Evolutionary conservation across 1,284 basidiomycete genomes (phyloP).

Genomic region (Sanghuangporus baumii): DNA sequence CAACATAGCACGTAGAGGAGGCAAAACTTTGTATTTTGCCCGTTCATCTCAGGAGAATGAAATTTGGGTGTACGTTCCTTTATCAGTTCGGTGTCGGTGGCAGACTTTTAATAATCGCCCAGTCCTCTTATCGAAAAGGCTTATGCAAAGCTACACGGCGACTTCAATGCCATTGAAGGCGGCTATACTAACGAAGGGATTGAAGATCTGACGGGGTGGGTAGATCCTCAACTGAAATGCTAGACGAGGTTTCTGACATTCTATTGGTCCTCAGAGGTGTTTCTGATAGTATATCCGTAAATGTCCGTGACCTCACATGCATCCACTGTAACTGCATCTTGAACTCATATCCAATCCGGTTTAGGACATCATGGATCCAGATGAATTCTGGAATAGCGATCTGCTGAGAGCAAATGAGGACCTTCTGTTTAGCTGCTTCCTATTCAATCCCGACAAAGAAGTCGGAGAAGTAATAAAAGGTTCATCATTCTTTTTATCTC

Average conservation of each 20-base stretch:
- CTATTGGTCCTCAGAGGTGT: conserved; percentile 32
- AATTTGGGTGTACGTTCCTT: conserved; percentile 38
- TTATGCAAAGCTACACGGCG: conserved; percentile 48
- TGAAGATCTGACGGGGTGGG: conserved; percentile 45
- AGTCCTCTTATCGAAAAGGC: conserved; percentile 49
- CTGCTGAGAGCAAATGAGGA: conserved; percentile 34
- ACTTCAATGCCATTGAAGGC: conserved; percentile 36
- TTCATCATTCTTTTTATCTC: conserved; percentile 1
- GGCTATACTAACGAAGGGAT: conserved; percentile 39
- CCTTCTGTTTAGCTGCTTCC: conserved; percentile 40
- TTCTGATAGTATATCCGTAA: conserved; percentile 34
- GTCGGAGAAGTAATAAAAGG: neutral
- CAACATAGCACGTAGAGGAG: conserved; percentile 37
- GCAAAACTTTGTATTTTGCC: conserved; percentile 46
- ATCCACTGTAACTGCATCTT: neutral
- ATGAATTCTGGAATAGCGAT: conserved; percentile 25
- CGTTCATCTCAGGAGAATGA: conserved; percentile 40
- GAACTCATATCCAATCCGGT: neutral
- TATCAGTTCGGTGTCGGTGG: neutral
- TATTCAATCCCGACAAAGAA: conserved; percentile 19
- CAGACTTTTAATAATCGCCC: neutral
- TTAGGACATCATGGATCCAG: conserved; percentile 25
- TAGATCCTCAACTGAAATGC: neutral
- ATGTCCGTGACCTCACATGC: conserved; percentile 23
- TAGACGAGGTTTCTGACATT: neutral